A percentile compares a stretch with the other conserved stretches of the same genome.
Evolutionary conservation across 2,329 filamentous ascomycete genomes (phyloP).

Genomic region (Penicillium sp.): DNA sequence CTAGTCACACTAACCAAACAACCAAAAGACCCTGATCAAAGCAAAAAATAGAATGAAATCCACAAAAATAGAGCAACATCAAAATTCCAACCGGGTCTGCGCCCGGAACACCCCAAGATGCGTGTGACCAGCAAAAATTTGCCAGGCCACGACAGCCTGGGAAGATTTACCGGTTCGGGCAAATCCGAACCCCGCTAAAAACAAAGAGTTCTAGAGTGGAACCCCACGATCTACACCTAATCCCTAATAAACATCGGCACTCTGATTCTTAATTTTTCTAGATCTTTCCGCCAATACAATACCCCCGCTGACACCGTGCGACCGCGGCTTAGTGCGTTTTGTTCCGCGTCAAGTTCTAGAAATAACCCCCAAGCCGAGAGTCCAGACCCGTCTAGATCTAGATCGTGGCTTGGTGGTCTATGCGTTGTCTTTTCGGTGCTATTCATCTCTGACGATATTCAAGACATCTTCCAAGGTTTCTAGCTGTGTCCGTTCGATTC

Average conservation of each 20-base stretch:
- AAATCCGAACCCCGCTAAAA: too few relatives aligned
- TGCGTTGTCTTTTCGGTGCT: background rate
- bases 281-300: background rate
- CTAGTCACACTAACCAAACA: too few relatives aligned
- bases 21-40: too few relatives aligned
- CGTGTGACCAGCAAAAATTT: conserved; percentile 5
- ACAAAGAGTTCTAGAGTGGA: too few relatives aligned
- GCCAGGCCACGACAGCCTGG: background rate
- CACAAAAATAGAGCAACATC: too few relatives aligned
- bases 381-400: conserved; percentile 1
- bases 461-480: too few relatives aligned
- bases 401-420: background rate
- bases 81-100: background rate
- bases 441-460: too few relatives aligned
- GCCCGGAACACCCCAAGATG: background rate
- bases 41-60: too few relatives aligned
- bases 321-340: too few relatives aligned
- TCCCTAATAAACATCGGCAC: conserved; percentile 5
- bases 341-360: too few relatives aligned
- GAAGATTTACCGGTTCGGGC: conserved; percentile 4
- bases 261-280: conserved; percentile 1
- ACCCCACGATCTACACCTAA: background rate
- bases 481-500: too few relatives aligned
- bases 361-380: too few relatives aligned
- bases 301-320: background rate